A percentile compares a stretch with the other conserved stretches of the same genome.
Conservation (phyloP, 202 grass and related monocot genomes). For the Bolboschoenoplectus hybrid region DNA sequence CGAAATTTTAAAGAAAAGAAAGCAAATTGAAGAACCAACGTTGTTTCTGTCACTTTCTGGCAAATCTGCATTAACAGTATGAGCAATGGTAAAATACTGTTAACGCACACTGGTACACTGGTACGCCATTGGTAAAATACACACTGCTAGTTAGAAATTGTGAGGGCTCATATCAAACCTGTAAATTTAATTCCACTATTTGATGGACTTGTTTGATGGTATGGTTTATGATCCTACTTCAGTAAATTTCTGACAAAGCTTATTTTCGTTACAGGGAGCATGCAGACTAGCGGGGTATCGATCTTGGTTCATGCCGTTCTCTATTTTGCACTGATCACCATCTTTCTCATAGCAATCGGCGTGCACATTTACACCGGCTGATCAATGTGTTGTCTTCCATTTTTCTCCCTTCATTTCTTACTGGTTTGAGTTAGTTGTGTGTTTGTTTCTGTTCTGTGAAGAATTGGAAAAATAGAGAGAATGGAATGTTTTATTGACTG, state of each 20-base stretch:
- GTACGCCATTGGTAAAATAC: background rate
- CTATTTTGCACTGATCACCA: slow-evolving; percentile 69
- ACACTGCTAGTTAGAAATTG: background rate
- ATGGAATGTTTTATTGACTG: background rate
- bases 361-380: slow-evolving; percentile 72
- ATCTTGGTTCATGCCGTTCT: slow-evolving; percentile 70
- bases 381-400: background rate
- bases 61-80: background rate
- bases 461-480: slow-evolving; percentile 13
- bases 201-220: background rate
- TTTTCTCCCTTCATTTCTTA: background rate
- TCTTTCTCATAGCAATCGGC: slow-evolving; percentile 67
- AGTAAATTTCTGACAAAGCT: background rate
- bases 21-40: background rate
- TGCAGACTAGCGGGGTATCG: slow-evolving; percentile 65
- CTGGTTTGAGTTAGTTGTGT: background rate
- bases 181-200: background rate
- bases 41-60: background rate
- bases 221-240: background rate
- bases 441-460: slow-evolving; percentile 19
- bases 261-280: slow-evolving; percentile 34
- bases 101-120: background rate
- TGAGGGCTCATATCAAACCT: background rate
- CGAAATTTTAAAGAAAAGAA: background rate
- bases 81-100: background rate